A percentile compares a stretch with the other conserved stretches of the same genome.
Conservation (phyloP, 441 rosid genomes). For the Biscutella auriculata region DNA sequence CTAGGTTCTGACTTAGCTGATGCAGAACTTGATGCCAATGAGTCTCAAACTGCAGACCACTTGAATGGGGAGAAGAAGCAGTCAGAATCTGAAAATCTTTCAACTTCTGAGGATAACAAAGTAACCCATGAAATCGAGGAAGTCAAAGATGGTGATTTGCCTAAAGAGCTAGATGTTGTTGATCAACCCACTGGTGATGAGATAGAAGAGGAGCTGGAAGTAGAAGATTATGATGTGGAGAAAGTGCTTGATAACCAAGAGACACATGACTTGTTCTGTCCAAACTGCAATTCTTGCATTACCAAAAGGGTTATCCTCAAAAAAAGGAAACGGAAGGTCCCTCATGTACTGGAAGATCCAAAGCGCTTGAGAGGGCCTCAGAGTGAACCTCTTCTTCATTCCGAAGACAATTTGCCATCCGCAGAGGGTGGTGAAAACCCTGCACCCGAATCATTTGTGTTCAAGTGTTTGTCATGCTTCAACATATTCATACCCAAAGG, state of each 20-base stretch:
- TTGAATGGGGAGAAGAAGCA: constrained; percentile 5
- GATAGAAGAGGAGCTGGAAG: constrained; percentile 38
- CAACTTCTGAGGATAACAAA: constrained; percentile 13
- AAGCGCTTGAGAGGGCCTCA: constrained; percentile 17
- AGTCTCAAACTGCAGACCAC: background rate
- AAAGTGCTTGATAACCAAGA: constrained; percentile 51
- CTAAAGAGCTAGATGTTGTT: constrained; percentile 7
- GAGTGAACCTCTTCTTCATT: constrained; percentile 1
- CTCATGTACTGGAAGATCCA: constrained; percentile 8
- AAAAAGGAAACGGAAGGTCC: constrained; percentile 33
- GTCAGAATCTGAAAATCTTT: constrained; percentile 17
- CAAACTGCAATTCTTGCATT: constrained; percentile 76
- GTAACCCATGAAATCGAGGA: constrained; percentile 15
- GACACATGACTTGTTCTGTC: constrained; percentile 78
- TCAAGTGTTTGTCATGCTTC: constrained; percentile 75
- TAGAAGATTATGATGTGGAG: constrained; percentile 45
- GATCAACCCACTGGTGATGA: constrained; percentile 17
- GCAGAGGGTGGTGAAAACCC: constrained; percentile 1
- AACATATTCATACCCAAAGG: constrained; percentile 62
- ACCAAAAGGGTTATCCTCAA: constrained; percentile 58
- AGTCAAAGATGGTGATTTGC: background rate
- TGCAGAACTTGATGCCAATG: constrained; percentile 5
- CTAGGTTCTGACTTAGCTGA: constrained; percentile 35
- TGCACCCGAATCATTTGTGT: constrained; percentile 26
- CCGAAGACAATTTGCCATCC: constrained; percentile 6